Percentiles rank a stretch among this genome's conserved stretches.
Evolutionary conservation across 352 stramenopile species (phyloP).

Genomic region (Pelagophyceae sp.): DNA sequence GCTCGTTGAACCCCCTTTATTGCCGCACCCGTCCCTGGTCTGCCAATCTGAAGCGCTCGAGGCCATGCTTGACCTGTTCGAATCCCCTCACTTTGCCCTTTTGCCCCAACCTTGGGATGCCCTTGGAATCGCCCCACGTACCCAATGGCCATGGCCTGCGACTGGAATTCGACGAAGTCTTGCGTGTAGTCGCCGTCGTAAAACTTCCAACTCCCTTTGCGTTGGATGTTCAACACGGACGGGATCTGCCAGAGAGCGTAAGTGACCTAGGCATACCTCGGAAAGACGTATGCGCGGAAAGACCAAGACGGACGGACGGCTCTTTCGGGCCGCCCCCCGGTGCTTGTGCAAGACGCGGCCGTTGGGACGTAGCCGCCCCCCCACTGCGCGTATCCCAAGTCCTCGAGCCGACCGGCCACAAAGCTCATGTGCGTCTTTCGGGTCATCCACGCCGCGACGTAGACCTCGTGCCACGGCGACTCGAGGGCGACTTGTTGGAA

Average conservation of each 20-base stretch:
- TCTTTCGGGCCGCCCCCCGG: no score
- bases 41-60: no score
- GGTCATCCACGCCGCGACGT: neutral
- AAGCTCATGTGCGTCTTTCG: neutral
- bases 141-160: slow-evolving; percentile 16
- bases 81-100: no score
- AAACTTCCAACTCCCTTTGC: slow-evolving; percentile 18
- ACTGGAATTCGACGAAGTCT: slow-evolving; percentile 8
- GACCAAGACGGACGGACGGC: no score
- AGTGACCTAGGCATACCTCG: no score
- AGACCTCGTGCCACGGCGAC: slow-evolving; percentile 1
- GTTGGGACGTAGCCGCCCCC: slow-evolving; percentile 9
- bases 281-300: no score
- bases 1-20: no score
- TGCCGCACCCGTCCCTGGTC: no score
- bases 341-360: no score
- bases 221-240: neutral
- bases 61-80: no score
- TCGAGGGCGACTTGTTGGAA: neutral
- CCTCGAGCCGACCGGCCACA: neutral
- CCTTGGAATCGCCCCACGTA: no score
- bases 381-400: slow-evolving; percentile 18
- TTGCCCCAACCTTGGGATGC: no score
- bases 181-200: neutral
- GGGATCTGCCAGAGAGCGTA: slow-evolving; percentile 1